A percentile compares a stretch with the other conserved stretches of the same genome.
Evolutionary conservation across 768 basidiomycete genomes (phyloP).

Genomic region (Xanthoconium stramineum): DNA sequence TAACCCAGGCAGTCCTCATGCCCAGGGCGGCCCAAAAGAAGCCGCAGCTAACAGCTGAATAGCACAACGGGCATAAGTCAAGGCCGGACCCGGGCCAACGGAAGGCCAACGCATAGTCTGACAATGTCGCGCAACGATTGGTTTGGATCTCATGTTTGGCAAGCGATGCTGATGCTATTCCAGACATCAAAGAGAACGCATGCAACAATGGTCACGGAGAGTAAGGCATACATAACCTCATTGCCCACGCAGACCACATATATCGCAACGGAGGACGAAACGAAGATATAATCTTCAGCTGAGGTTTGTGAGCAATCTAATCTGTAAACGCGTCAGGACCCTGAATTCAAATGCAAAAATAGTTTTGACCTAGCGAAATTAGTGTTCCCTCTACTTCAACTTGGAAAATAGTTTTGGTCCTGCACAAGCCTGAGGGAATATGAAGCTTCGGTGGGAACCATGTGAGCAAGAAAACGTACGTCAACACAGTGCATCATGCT

Average conservation of each 20-base stretch:
- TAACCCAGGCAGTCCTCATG: too few relatives aligned
- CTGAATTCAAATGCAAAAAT: neutral
- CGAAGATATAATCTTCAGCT: slow-evolving; percentile 8
- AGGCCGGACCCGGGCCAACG: too few relatives aligned
- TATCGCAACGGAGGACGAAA: neutral
- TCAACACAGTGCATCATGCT: slow-evolving; percentile 95
- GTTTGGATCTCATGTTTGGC: too few relatives aligned
- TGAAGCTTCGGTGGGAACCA: neutral
- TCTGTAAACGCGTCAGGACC: slow-evolving; percentile 4
- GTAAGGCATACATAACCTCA: neutral
- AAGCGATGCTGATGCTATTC: too few relatives aligned
- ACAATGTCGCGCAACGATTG: too few relatives aligned
- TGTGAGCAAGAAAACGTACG: slow-evolving; percentile 43
- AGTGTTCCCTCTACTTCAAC: slow-evolving; percentile 37
- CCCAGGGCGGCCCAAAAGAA: too few relatives aligned
- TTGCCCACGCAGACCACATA: neutral
- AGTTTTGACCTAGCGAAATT: slow-evolving; percentile 19
- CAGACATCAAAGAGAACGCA: neutral
- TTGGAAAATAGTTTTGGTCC: slow-evolving; percentile 84
- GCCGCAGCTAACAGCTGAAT: too few relatives aligned
- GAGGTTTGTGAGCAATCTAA: slow-evolving; percentile 10
- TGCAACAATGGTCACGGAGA: neutral
- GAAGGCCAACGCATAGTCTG: too few relatives aligned
- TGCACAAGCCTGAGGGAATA: slow-evolving; percentile 41
- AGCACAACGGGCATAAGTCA: too few relatives aligned